These are phyloP conservation scores for Tylopilus subfusipes DNA, from an alignment of 768 basidiomycete species.

Conservation along the genomic window DNA sequence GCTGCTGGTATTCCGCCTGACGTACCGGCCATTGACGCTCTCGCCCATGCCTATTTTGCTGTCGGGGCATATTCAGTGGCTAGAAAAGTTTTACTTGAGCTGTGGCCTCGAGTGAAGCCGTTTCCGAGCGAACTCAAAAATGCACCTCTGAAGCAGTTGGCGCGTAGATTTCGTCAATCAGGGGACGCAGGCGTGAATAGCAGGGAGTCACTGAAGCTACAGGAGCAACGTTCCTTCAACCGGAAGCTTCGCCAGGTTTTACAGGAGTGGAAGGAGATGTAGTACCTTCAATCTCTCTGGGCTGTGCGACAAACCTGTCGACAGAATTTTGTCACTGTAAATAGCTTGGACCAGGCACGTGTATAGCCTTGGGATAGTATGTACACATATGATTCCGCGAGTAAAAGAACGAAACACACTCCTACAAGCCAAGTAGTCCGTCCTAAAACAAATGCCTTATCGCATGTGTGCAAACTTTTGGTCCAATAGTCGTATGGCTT, in stretches of 20 bases:
- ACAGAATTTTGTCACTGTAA: background rate
- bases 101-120: constrained; percentile 65
- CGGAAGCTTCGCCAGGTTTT: constrained; percentile 34
- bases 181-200: constrained; percentile 10
- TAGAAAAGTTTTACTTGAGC: constrained; percentile 47
- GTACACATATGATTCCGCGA: too few relatives aligned
- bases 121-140: constrained; percentile 50
- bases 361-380: constrained; percentile 4
- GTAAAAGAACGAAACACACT: background rate
- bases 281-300: background rate
- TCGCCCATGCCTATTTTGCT: constrained; percentile 63
- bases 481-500: constrained; percentile 74
- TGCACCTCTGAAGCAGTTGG: constrained; percentile 46
- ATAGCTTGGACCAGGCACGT: background rate
- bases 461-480: constrained; percentile 47
- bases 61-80: constrained; percentile 51
- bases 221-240: constrained; percentile 36
- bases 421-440: background rate
- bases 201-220: constrained; percentile 27
- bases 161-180: constrained; percentile 40
- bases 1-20: constrained; percentile 63
- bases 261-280: constrained; percentile 22
- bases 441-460: constrained; percentile 9
- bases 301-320: background rate
- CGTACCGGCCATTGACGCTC: constrained; percentile 64